phyloP scores from a whole-genome alignment of 108 stramenopile species.

The Pseudonitzschia multistriata region DNA sequence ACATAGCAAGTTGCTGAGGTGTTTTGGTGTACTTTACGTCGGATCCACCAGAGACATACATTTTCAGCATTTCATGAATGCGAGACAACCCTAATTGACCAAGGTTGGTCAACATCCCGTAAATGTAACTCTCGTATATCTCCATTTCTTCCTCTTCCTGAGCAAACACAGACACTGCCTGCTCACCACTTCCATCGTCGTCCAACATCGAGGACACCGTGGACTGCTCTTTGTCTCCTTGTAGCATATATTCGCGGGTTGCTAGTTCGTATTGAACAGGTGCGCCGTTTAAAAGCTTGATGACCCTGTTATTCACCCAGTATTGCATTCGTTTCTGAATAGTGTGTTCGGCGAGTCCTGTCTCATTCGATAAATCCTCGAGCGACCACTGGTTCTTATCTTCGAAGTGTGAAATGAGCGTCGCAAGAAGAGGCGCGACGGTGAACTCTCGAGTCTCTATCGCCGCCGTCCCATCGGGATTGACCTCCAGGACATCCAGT shows the following conservation, averaged over 20 bases:
- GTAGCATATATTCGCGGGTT: conserved; percentile 39
- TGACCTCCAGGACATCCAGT: conserved; percentile 81
- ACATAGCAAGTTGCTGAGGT: conserved; percentile 64
- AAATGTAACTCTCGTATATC: conserved; percentile 78
- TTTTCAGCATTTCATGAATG: conserved; percentile 89
- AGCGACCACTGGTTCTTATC: conserved; percentile 71
- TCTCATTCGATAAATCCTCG: conserved; percentile 68
- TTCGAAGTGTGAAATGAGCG: conserved; percentile 90
- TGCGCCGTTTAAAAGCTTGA: conserved; percentile 36
- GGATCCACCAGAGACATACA: conserved; percentile 77
- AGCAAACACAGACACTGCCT: conserved; percentile 63
- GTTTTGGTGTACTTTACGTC: conserved; percentile 87
- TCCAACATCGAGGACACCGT: conserved; percentile 27
- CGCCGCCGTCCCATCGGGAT: conserved; percentile 40
- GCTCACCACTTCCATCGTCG: conserved; percentile 55
- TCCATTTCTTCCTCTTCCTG: conserved; percentile 85
- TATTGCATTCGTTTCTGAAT: conserved; percentile 76
- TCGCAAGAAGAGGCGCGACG: conserved; percentile 86
- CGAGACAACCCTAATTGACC: conserved; percentile 75
- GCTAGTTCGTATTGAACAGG: conserved; percentile 40
- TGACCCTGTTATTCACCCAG: conserved; percentile 86
- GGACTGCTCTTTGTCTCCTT: conserved; percentile 24
- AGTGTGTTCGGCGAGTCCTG: conserved; percentile 64
- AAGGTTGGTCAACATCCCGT: conserved; percentile 87
- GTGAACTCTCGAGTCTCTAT: conserved; percentile 70